A percentile compares a stretch with the other conserved stretches of the same genome.
These are phyloP conservation scores for Candida dubliniensis DNA, from an alignment of 1,139 yeast species.

Conservation along the genomic window DNA sequence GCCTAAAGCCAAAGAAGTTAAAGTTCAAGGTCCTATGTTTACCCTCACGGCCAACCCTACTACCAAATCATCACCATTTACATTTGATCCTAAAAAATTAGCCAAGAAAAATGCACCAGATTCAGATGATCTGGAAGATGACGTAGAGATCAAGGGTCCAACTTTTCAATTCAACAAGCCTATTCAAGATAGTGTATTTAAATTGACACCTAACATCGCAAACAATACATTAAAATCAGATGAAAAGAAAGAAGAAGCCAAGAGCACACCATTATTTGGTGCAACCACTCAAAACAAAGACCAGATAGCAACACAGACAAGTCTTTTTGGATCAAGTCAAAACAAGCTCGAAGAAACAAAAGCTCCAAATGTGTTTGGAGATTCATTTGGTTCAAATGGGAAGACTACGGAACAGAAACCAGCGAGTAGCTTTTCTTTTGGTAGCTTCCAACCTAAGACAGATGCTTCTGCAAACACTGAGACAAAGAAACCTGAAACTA, in stretches of 20 bases:
- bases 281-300: background rate
- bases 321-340: conserved; percentile 2
- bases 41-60: conserved; percentile 54
- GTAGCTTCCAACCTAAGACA: background rate
- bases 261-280: background rate
- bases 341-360: conserved; percentile 1
- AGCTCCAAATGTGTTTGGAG: background rate
- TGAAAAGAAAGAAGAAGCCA: background rate
- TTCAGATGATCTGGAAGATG: conserved; percentile 54
- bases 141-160: conserved; percentile 65
- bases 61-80: conserved; percentile 58
- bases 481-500: background rate
- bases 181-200: conserved; percentile 51
- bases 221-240: background rate
- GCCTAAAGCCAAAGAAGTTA: conserved; percentile 38
- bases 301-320: background rate
- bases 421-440: conserved; percentile 4
- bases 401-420: conserved; percentile 1
- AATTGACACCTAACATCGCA: conserved; percentile 21
- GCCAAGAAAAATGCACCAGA: conserved; percentile 33
- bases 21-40: conserved; percentile 67
- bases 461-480: background rate
- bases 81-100: conserved; percentile 48
- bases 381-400: background rate
- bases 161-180: conserved; percentile 53